Evolutionary conservation across 768 basidiomycete species (phyloP).

Genomic region (Panaeolus papilionaceus): DNA sequence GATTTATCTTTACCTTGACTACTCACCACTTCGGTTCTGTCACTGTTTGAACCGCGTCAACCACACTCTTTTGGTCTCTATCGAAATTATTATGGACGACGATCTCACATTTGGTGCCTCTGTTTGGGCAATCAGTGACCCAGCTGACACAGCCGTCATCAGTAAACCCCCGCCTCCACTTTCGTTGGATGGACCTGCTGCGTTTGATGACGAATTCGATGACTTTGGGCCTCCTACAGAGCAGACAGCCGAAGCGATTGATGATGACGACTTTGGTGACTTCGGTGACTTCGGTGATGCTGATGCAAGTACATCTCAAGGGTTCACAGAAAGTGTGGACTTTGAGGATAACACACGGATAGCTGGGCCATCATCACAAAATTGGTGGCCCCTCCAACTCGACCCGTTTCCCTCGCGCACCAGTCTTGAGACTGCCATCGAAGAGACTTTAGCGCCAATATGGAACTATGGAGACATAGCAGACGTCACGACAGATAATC

Average conservation of each 20-base stretch:
- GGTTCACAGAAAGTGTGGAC: constrained; percentile 25
- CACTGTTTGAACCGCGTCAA: not conserved
- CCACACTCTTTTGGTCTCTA: constrained; percentile 8
- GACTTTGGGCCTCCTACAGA: constrained; percentile 61
- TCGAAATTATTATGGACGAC: constrained; percentile 66
- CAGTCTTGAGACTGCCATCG: constrained; percentile 65
- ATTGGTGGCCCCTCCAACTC: constrained; percentile 69
- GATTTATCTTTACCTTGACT: constrained; percentile 21
- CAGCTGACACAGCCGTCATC: constrained; percentile 35
- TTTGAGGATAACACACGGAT: constrained; percentile 47
- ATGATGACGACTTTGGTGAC: constrained; percentile 85
- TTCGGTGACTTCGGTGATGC: constrained; percentile 89
- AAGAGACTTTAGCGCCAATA: constrained; percentile 68
- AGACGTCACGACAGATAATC: constrained; percentile 67
- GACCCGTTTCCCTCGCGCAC: constrained; percentile 66
- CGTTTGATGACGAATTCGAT: constrained; percentile 59
- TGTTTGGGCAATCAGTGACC: constrained; percentile 68
- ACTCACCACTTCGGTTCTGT: constrained; percentile 18
- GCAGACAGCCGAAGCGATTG: constrained; percentile 46
- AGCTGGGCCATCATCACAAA: constrained; percentile 49
- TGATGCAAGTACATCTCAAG: constrained; percentile 31
- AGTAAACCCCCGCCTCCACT: constrained; percentile 30
- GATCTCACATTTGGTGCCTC: constrained; percentile 75
- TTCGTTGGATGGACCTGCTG: constrained; percentile 35
- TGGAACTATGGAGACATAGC: constrained; percentile 62